Percentiles rank a stretch among this genome's conserved stretches.
These are phyloP conservation scores for Termitomyces sp. DNA, from an alignment of 768 basidiomycete genomes.

Conservation along the genomic window DNA sequence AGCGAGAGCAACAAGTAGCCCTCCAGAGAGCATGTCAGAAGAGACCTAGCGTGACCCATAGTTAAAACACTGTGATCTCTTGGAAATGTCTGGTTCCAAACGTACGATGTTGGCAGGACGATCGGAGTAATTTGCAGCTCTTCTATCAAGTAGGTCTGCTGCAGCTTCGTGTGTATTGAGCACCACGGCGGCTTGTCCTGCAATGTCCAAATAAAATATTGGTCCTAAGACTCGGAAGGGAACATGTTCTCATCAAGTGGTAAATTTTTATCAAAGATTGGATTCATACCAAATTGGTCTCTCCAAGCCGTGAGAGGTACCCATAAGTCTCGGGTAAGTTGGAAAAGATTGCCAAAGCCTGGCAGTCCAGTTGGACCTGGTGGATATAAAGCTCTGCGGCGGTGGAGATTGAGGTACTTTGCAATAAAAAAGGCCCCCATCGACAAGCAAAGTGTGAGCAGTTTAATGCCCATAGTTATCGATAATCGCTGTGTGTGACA, in stretches of 20 bases:
- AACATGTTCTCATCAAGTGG: background rate
- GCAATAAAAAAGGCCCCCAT: background rate
- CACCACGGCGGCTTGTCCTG: background rate
- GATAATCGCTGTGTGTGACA: background rate
- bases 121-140: background rate
- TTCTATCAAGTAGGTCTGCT: background rate
- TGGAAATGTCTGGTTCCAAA: background rate
- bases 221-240: background rate
- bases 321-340: background rate
- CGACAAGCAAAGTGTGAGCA: background rate
- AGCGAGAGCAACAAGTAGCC: background rate
- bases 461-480: background rate
- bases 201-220: background rate
- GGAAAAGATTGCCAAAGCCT: background rate
- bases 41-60: background rate
- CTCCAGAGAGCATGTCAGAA: background rate
- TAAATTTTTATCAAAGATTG: background rate
- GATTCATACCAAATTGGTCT: background rate
- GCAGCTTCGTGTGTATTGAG: background rate
- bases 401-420: background rate
- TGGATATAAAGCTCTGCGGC: background rate
- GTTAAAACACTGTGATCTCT: background rate
- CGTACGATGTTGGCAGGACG: background rate
- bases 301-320: background rate
- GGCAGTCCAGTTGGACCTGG: background rate